A percentile compares a stretch with the other conserved stretches of the same genome.
Conservation (phyloP, 306 rosid species). For the Benincasa hispida region DNA sequence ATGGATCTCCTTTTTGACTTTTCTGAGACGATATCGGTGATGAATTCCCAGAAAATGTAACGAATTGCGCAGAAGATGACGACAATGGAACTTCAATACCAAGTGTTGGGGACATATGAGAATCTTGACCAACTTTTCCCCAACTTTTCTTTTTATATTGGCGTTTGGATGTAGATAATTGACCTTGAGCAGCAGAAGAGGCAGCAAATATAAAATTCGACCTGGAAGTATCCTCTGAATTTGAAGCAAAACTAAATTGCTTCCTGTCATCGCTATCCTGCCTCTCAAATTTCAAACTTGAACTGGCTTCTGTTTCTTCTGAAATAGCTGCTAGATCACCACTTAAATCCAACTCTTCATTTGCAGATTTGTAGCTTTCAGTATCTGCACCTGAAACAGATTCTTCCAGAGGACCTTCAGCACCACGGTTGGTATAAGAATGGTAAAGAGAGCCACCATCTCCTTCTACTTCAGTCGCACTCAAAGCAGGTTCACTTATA, state of each 20-base stretch:
- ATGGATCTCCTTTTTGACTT: slow-evolving; percentile 30
- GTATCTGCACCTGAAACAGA: slow-evolving; percentile 62
- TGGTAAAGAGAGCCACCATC: slow-evolving; percentile 15
- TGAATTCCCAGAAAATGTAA: slow-evolving; percentile 43
- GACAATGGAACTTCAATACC: slow-evolving; percentile 42
- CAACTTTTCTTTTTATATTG: slow-evolving; percentile 42
- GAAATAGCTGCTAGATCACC: slow-evolving; percentile 20
- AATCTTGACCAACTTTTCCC: slow-evolving; percentile 50
- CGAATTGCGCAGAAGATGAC: slow-evolving; percentile 37
- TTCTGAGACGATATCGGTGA: slow-evolving; percentile 29
- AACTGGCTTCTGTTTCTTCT: slow-evolving; percentile 39
- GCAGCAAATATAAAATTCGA: slow-evolving; percentile 74
- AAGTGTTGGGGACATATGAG: slow-evolving; percentile 23
- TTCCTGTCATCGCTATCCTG: slow-evolving; percentile 25
- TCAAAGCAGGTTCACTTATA: slow-evolving; percentile 24
- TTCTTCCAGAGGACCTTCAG: slow-evolving; percentile 33
- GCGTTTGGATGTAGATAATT: slow-evolving; percentile 43
- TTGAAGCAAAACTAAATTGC: slow-evolving; percentile 30
- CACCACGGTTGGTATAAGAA: slow-evolving; percentile 17
- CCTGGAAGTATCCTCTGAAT: slow-evolving; percentile 33
- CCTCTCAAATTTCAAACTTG: slow-evolving; percentile 24
- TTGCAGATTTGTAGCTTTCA: slow-evolving; percentile 75
- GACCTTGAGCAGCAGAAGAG: slow-evolving; percentile 49
- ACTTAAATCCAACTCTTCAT: slow-evolving; percentile 45
- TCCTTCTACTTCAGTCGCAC: slow-evolving; percentile 20